phyloP scores from a whole-genome alignment of 2,329 filamentous ascomycete species.

The Diaporthe sp. region DNA sequence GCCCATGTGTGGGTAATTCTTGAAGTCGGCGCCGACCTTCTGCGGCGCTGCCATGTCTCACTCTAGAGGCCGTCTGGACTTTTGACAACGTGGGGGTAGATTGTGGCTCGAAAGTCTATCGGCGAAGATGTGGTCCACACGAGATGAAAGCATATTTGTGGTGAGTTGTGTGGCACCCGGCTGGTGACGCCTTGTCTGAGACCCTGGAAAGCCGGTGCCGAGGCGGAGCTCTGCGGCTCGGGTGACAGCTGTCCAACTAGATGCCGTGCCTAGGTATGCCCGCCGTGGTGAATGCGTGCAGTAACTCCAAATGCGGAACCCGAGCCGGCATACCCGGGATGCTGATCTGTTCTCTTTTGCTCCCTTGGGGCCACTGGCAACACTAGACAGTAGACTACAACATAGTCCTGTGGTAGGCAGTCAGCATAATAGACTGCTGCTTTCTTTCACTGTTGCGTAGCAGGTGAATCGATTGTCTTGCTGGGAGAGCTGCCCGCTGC shows the following conservation, averaged over 20 bases:
- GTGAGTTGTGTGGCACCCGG: constrained; percentile 4
- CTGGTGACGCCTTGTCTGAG: neutral
- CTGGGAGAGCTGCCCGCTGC: constrained; percentile 8
- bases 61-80: neutral
- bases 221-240: neutral
- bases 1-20: constrained; percentile 70
- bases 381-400: neutral
- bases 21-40: constrained; percentile 50
- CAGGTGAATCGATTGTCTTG: neutral
- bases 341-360: constrained; percentile 20
- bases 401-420: neutral
- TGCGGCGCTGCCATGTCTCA: constrained; percentile 11
- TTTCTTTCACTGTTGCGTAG: neutral
- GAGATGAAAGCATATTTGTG: constrained; percentile 16
- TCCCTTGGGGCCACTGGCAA: neutral
- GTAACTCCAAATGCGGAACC: neutral
- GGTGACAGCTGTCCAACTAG: constrained; percentile 19
- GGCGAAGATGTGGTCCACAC: neutral
- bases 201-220: neutral
- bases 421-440: neutral
- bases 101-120: neutral
- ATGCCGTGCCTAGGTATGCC: neutral
- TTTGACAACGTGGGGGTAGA: constrained; percentile 7
- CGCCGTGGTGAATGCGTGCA: neutral
- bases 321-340: constrained; percentile 15